Evolutionary conservation across 208 protist species (phyloP).

Genomic region (Tetramitus jugosus): DNA sequence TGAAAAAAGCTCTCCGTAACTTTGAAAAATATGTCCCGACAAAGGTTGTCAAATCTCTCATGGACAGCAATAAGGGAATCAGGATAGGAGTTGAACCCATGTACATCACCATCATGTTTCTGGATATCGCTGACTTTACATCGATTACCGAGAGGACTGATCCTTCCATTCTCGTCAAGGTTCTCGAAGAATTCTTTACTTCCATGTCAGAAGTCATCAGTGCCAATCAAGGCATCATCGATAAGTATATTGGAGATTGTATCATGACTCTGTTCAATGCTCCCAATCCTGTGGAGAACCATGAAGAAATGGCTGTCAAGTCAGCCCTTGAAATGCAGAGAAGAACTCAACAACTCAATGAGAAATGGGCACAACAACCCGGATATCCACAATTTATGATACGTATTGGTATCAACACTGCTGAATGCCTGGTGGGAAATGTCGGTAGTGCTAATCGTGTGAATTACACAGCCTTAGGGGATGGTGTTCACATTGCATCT

Average conservation of each 20-base stretch:
- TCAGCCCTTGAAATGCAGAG: not conserved
- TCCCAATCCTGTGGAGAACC: not conserved
- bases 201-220: not conserved
- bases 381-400: constrained; percentile 27
- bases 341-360: not conserved
- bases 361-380: not conserved
- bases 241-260: constrained; percentile 22
- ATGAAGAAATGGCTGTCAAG: not conserved
- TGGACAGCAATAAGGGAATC: not conserved
- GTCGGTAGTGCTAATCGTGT: constrained; percentile 38
- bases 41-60: not conserved
- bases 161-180: not conserved
- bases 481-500: constrained; percentile 46
- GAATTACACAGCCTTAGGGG: constrained; percentile 52
- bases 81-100: not conserved
- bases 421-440: constrained; percentile 40
- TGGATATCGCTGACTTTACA: constrained; percentile 15
- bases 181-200: not conserved
- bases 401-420: constrained; percentile 52
- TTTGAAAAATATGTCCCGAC: not conserved
- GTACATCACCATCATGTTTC: not conserved
- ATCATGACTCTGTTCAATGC: constrained; percentile 4
- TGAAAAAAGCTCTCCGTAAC: not conserved
- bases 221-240: not conserved
- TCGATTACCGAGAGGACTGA: not conserved